Evolutionary conservation across 495 filamentous ascomycete species (phyloP).

Genomic region (Mytilinidion resinicola): DNA sequence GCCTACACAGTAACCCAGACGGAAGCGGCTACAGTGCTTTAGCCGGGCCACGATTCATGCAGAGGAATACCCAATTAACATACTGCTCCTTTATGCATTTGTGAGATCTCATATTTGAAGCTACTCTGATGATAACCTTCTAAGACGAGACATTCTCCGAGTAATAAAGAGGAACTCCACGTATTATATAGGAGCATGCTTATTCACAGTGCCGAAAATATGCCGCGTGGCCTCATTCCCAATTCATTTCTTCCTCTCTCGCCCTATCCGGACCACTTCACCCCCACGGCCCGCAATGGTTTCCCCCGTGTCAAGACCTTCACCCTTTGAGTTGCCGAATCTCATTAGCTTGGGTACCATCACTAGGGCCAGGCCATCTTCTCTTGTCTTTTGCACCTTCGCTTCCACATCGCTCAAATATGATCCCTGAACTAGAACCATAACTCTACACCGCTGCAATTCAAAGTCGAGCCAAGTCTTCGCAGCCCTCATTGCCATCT

Average conservation of each 20-base stretch:
- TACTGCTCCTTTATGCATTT: too few species aligned
- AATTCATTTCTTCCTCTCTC: background rate
- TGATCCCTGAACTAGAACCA: conserved; percentile 7
- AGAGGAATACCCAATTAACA: too few species aligned
- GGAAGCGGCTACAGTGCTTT: too few species aligned
- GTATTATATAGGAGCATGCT: too few species aligned
- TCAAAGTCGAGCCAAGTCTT: conserved; percentile 15
- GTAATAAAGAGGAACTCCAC: too few species aligned
- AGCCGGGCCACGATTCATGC: too few species aligned
- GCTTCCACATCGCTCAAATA: background rate
- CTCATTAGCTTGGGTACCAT: conserved; percentile 5
- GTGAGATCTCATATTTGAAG: too few species aligned
- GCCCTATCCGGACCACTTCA: background rate
- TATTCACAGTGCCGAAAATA: too few species aligned
- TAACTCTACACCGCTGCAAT: conserved; percentile 10
- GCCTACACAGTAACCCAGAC: too few species aligned
- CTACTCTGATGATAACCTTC: too few species aligned
- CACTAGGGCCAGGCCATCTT: background rate
- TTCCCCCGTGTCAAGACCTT: conserved; percentile 10
- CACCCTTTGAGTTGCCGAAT: conserved; percentile 12
- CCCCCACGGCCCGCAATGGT: conserved; percentile 10
- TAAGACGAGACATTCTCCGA: too few species aligned
- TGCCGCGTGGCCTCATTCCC: too few species aligned
- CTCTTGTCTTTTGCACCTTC: background rate
- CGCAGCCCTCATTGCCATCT: conserved; percentile 4